These are phyloP conservation scores for Alternaria burnsii DNA, from an alignment of 2,329 filamentous ascomycete genomes.

Conservation along the genomic window DNA sequence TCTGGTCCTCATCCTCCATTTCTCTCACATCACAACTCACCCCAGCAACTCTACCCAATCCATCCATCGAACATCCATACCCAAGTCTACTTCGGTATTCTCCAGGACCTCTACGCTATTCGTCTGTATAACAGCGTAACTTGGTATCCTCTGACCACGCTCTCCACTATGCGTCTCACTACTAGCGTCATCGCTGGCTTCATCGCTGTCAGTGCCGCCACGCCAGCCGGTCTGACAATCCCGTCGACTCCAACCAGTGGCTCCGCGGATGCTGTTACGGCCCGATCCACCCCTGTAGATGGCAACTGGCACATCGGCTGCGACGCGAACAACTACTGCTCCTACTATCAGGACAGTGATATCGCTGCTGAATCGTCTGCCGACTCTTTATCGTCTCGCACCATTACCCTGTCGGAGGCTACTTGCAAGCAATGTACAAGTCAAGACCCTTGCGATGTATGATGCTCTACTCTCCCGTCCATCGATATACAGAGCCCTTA, in stretches of 20 bases:
- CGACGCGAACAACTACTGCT: conserved; percentile 13
- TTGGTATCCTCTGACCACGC: neutral
- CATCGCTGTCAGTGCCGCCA: conserved; percentile 15
- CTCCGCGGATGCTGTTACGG: neutral
- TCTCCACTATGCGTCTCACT: conserved; percentile 17
- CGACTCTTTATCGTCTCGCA: neutral
- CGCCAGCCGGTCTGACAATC: conserved; percentile 5
- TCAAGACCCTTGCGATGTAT: neutral
- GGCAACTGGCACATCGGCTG: conserved; percentile 19
- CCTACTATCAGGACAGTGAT: conserved; percentile 7
- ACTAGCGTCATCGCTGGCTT: conserved; percentile 20
- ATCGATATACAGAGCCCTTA: neutral
- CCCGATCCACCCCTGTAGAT: neutral
- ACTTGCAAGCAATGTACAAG: neutral
- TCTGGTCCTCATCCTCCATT: conserved; percentile 6
- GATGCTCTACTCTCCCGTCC: neutral
- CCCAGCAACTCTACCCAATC: conserved; percentile 19
- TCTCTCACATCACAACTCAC: conserved; percentile 15
- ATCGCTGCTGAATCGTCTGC: neutral
- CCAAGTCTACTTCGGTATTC: conserved; percentile 8
- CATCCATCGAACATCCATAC: conserved; percentile 19
- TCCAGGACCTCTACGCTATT: neutral
- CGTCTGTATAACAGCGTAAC: neutral
- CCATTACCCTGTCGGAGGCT: neutral
- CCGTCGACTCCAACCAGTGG: neutral